Percentiles rank a stretch among this genome's conserved stretches.
phyloP scores from a whole-genome alignment of 2,329 filamentous ascomycete genomes.

The Fusarium clavum region DNA sequence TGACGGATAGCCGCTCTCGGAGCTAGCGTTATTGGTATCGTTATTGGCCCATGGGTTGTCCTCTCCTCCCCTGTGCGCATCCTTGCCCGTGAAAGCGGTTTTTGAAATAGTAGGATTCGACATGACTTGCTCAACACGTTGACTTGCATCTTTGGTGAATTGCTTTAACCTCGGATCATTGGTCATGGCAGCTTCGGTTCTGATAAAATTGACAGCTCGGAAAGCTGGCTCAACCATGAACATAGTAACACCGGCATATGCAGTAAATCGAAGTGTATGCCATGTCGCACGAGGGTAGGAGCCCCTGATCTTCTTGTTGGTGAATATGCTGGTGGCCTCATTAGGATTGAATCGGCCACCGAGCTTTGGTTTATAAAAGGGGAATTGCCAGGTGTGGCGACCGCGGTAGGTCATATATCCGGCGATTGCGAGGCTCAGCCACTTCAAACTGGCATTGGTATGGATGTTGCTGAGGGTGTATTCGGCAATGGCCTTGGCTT shows the following conservation, averaged over 20 bases:
- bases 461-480: slow-evolving; percentile 49
- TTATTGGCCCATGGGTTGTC: slow-evolving; percentile 16
- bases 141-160: slow-evolving; percentile 42
- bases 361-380: slow-evolving; percentile 47
- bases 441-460: slow-evolving; percentile 48
- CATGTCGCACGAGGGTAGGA: slow-evolving; percentile 42
- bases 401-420: slow-evolving; percentile 47
- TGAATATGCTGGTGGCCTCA: slow-evolving; percentile 45
- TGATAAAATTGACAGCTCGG: slow-evolving; percentile 41
- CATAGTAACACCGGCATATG: slow-evolving; percentile 44
- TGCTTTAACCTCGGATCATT: slow-evolving; percentile 37
- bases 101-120: slow-evolving; percentile 13
- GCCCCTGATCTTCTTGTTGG: slow-evolving; percentile 44
- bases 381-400: slow-evolving; percentile 46
- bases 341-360: slow-evolving; percentile 45
- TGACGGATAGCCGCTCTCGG: slow-evolving; percentile 1
- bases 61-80: slow-evolving; percentile 17
- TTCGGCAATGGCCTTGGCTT: slow-evolving; percentile 52
- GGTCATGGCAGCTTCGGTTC: slow-evolving; percentile 40
- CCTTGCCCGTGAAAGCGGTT: slow-evolving; percentile 14
- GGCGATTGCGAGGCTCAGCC: slow-evolving; percentile 43
- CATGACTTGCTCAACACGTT: slow-evolving; percentile 43
- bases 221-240: slow-evolving; percentile 44
- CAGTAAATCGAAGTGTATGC: slow-evolving; percentile 45
- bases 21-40: slow-evolving; percentile 2